Evolutionary conservation across 1,284 basidiomycete genomes (phyloP).

Genomic region (Melampsora larici-populina): DNA sequence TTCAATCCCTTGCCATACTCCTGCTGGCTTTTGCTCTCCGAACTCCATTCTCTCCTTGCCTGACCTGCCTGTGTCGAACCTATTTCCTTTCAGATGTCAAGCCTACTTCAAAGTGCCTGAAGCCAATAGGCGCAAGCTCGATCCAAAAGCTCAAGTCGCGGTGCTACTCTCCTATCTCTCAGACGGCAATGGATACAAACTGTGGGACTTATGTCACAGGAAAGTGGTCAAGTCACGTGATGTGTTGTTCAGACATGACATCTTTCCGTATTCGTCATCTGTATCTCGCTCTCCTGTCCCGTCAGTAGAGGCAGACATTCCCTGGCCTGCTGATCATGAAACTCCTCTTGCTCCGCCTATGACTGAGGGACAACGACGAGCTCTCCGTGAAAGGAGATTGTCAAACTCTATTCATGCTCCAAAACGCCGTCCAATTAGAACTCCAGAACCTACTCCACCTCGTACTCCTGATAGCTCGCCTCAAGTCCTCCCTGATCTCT

Average conservation of each 20-base stretch:
- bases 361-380: too few relatives aligned
- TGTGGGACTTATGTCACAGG: neutral
- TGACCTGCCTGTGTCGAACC: neutral
- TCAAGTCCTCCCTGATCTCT: too few relatives aligned
- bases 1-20: neutral
- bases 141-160: neutral
- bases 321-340: too few relatives aligned
- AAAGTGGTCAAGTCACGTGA: neutral
- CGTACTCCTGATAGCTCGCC: too few relatives aligned
- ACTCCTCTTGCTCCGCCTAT: too few relatives aligned
- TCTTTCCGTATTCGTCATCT: conserved; percentile 10
- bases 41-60: neutral
- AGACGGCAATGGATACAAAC: neutral
- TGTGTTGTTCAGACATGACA: neutral
- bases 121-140: neutral
- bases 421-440: too few relatives aligned
- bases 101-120: too few relatives aligned
- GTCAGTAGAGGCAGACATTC: neutral
- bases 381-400: too few relatives aligned
- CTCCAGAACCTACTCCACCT: too few relatives aligned
- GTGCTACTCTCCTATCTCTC: conserved; percentile 11
- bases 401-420: too few relatives aligned
- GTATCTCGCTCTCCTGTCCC: neutral
- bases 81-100: conserved; percentile 22
- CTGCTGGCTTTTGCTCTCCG: neutral